Base-by-base conservation (phyloP, 371 early-diverging fungal genomes). In the Apophysomyces trapeziformis region DNA sequence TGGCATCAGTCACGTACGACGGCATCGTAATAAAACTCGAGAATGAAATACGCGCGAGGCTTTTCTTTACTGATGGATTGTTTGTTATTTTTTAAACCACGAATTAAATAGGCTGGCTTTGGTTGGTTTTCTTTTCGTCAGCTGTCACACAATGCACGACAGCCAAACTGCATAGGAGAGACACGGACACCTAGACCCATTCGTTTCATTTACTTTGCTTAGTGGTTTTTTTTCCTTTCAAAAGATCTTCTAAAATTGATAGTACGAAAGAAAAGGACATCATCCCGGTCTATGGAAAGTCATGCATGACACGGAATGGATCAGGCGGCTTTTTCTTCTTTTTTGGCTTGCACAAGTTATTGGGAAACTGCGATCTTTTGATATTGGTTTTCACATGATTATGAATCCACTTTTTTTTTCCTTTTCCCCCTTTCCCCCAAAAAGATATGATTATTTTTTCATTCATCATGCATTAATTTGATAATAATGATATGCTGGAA, bases 1-100 rank as follows among this genome's bases (percentile, higher is more conserved):
- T 76, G 8, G 82, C 72, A 59, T 83, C 73, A 11, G 76, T 73
- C 32, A 79, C 73, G 67, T 84, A 79, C 0, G 82, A 79, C 39
- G 79, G 82, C 77, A 82, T 82, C 38, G 18, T 58, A 36, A n/a
- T 9, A 38, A 36, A 43, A 26, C 32, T 26, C 32, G 41, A 7
- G 21, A 18, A 26, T 26, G 2, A 26, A 26, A 26, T 26, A 26
- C 32, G 32, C 32, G 32, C 32, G 32, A 26, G 32, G 32, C 32
- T 26, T 26, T 26, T 26, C 2, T 2, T 26, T 26, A 26, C 32
- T 26, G 32, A 26, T 26, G 58, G 9, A 14, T 58, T 39, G 60
- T 26, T 32, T 43, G n/a, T 26, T 9, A 39, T 60, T 18, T 18
- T 18, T 32, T 13, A 41, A 41, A 43, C 60, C 41, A 38, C 5